phyloP scores from a whole-genome alignment of 192 early-diverging fungal species.

The Endogone sp. region DNA sequence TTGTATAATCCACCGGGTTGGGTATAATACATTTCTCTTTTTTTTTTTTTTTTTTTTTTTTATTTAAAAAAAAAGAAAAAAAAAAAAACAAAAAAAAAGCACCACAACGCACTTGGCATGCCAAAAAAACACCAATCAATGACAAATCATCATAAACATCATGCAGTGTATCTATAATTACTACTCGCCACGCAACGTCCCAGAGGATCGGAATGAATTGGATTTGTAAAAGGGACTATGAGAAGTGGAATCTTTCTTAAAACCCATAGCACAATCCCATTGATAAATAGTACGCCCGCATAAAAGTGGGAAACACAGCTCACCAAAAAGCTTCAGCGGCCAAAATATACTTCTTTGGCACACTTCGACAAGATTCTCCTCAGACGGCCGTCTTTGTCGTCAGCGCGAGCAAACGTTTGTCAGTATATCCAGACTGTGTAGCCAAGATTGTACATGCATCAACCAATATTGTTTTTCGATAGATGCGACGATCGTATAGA shows the following conservation, averaged over 20 bases:
- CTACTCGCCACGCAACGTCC: not conserved
- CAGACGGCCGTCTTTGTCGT: constrained; percentile 13
- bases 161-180: not conserved
- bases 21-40: too few relatives aligned
- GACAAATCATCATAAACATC: not conserved
- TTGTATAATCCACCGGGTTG: too few relatives aligned
- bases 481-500: not conserved
- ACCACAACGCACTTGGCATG: too few relatives aligned
- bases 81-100: too few relatives aligned
- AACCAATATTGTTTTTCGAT: too few relatives aligned
- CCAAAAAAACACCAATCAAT: too few relatives aligned
- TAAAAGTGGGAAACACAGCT: too few relatives aligned
- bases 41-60: too few relatives aligned
- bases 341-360: not conserved
- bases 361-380: not conserved
- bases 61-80: too few relatives aligned
- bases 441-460: too few relatives aligned
- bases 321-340: not conserved
- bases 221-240: not conserved
- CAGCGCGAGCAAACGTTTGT: constrained; percentile 28
- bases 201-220: not conserved
- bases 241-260: not conserved
- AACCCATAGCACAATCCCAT: too few relatives aligned
- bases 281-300: too few relatives aligned
- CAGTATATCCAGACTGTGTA: constrained; percentile 36